phyloP scores from a whole-genome alignment of 345 rosid genomes.

The Isatis tinctoria region DNA sequence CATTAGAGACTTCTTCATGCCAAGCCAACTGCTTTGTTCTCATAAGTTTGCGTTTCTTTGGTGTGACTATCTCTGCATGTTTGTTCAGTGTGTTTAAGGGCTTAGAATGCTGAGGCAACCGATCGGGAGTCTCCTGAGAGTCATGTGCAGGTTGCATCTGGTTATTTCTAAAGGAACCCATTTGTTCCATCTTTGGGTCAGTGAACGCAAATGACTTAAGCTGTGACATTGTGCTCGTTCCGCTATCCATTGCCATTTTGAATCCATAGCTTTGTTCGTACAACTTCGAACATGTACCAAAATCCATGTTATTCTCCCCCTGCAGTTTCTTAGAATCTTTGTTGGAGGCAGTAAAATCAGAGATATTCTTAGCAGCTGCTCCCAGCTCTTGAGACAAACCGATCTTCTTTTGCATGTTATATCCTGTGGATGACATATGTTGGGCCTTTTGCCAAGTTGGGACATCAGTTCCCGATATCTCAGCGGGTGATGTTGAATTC shows the following conservation, averaged over 20 bases:
- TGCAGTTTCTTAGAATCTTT: slow-evolving; percentile 33
- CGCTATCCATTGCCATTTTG: slow-evolving; percentile 27
- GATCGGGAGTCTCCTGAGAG: background rate
- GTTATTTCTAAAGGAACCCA: background rate
- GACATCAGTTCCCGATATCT: background rate
- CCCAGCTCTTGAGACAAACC: slow-evolving; percentile 10
- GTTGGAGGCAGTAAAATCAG: slow-evolving; percentile 4
- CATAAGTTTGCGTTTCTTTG: slow-evolving; percentile 52
- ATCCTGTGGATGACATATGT: background rate
- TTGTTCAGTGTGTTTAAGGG: slow-evolving; percentile 2
- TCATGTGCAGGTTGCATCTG: slow-evolving; percentile 5
- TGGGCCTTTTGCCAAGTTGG: background rate
- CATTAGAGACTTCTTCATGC: slow-evolving; percentile 45
- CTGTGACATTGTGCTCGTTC: slow-evolving; percentile 29
- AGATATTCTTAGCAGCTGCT: slow-evolving; percentile 3
- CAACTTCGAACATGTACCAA: slow-evolving; percentile 22
- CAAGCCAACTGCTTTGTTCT: slow-evolving; percentile 43
- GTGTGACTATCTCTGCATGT: slow-evolving; percentile 22
- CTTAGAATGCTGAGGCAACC: background rate
- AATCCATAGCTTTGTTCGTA: slow-evolving; percentile 25
- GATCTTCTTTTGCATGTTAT: slow-evolving; percentile 7
- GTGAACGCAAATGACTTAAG: slow-evolving; percentile 22
- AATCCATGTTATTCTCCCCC: slow-evolving; percentile 24
- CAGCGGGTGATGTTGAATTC: background rate
- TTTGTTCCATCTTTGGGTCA: slow-evolving; percentile 30